Evolutionary conservation across 768 basidiomycete species (phyloP), one percentile per base, ranked within the genome.

Genomic region (Mycena galericulata): DNA sequence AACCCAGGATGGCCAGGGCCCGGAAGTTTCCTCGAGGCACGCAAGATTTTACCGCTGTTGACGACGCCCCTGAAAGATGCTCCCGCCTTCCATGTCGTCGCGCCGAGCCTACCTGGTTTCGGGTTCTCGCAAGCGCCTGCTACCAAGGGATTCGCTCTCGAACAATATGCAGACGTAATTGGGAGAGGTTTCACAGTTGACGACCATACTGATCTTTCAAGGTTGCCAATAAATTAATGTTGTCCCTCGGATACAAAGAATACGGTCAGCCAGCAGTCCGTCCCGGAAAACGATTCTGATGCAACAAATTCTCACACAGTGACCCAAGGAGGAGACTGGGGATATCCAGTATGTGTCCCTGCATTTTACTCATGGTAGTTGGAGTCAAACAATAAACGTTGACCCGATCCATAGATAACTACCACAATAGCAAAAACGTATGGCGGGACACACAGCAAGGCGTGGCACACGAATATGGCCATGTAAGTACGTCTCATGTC

Each of bases 11-110:
- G 34, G 61, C 26, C 15, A 38, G 89, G 90, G 90, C 88, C 89
- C 0, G 89, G 90, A 59, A 81, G 84, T 62, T 88, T 89, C 72
- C 63, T 85, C 20, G 89, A 91, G 77, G 85, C 83, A 3, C 73
- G 78, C 53, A 90, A 90, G 77, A 76, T 91, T 11, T 75, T 91
- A 1, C 86, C 88, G 4, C 72, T 89, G 8, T 77, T 92, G 64
- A 80, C 83, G 0, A 36, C 6, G 34, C 34, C 34, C 34, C 73
- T 79, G 24, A 76, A 76, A 0, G 78, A 81, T 1, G 76, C 79
- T 0, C 79, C 85, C 6, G 70, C 79, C 54, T 91, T 91, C 74
- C 88, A 91, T 68, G 86, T 92, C n/a, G 87, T 91, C 0, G 86
- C 85, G 0, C 70, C 84, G 41, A 87, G 89, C 71, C 71, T 90